These are phyloP conservation scores for Rhynchospora pubera DNA, from an alignment of 176 grass and related monocot genomes.

Conservation along the genomic window DNA sequence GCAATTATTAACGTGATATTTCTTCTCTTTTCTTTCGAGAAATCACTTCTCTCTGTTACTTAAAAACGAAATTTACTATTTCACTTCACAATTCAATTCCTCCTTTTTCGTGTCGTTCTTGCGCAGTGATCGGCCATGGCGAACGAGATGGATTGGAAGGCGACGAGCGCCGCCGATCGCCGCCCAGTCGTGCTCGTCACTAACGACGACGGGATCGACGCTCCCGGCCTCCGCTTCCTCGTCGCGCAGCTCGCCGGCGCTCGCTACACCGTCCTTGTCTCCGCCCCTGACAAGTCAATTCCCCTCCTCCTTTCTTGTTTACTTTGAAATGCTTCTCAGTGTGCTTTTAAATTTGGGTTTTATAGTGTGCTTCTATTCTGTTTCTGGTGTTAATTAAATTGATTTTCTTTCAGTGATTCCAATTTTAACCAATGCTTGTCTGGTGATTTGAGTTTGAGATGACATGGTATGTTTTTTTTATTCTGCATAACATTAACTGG, in stretches of 20 bases:
- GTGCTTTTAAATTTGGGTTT: too few relatives aligned
- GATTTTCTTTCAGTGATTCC: too few relatives aligned
- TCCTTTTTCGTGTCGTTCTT: background rate
- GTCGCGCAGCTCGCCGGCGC: conserved; percentile 75
- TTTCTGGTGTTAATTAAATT: too few relatives aligned
- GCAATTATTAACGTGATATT: too few relatives aligned
- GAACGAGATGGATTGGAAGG: background rate
- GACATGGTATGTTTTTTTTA: background rate
- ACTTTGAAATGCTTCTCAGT: too few relatives aligned
- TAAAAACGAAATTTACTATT: background rate
- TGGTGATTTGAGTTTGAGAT: too few relatives aligned
- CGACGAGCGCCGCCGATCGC: background rate
- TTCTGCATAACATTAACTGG: background rate
- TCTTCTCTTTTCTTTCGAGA: too few relatives aligned
- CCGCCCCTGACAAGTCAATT: conserved; percentile 67
- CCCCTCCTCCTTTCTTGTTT: background rate
- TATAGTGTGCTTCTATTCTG: too few relatives aligned
- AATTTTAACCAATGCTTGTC: too few relatives aligned
- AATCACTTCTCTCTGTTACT: too few relatives aligned
- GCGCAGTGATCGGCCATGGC: background rate
- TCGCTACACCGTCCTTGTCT: conserved; percentile 69
- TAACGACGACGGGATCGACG: conserved; percentile 95
- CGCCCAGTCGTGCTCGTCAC: conserved; percentile 54
- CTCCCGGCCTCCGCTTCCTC: conserved; percentile 79
- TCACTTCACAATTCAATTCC: background rate